A percentile compares a stretch with the other conserved stretches of the same genome.
phyloP scores from a whole-genome alignment of 345 rosid genomes.

The Citrus australasica region DNA sequence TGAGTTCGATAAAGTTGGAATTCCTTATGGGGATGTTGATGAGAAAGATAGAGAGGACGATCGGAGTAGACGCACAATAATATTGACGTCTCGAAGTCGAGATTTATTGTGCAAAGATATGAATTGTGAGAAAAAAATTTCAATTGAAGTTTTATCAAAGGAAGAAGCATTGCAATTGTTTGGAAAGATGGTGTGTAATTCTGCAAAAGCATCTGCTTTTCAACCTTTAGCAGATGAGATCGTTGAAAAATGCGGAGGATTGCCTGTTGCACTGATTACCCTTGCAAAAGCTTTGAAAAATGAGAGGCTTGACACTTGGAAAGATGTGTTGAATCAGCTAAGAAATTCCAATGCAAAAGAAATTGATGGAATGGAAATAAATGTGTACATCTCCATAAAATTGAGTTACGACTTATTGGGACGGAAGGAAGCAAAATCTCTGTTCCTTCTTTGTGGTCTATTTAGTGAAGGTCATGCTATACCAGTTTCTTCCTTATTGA shows the following conservation, averaged over 20 bases:
- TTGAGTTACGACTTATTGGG: not conserved
- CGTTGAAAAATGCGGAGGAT: not conserved
- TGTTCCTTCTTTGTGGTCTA: not conserved
- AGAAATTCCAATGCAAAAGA: not conserved
- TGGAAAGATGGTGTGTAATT: not conserved
- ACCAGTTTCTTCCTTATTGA: not conserved
- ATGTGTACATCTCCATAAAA: not conserved
- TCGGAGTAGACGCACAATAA: constrained; percentile 12
- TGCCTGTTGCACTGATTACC: constrained; percentile 7
- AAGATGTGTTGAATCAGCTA: not conserved
- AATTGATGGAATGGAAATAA: not conserved
- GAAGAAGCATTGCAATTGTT: constrained; percentile 16
- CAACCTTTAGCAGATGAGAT: not conserved
- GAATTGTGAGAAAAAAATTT: constrained; percentile 1
- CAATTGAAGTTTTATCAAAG: not conserved
- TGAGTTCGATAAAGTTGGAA: not conserved
- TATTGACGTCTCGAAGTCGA: constrained; percentile 19
- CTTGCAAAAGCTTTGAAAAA: constrained; percentile 11
- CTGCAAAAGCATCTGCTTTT: not conserved
- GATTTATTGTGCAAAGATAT: constrained; percentile 6
- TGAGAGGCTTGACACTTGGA: not conserved
- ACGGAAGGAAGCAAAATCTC: not conserved
- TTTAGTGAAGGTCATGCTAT: fast-evolving
- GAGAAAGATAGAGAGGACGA: not conserved
- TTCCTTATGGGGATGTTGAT: not conserved